These are phyloP conservation scores for Saccharum spontaneum DNA, from an alignment of 176 grass and related monocot genomes.

Conservation along the genomic window DNA sequence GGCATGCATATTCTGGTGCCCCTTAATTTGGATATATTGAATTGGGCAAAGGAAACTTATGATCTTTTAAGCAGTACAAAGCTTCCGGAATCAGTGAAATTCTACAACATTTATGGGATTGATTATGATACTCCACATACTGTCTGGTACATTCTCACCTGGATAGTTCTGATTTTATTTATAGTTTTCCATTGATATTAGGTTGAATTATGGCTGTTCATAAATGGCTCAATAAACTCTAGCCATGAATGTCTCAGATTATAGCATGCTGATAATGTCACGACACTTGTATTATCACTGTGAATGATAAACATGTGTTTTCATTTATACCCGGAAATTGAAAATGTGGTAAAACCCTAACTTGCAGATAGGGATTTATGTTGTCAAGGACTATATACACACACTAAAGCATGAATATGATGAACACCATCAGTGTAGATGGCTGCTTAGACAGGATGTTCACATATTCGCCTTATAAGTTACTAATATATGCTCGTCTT, in stretches of 20 bases:
- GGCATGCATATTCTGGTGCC: slow-evolving; percentile 67
- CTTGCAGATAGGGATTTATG: not conserved
- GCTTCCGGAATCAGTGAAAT: slow-evolving; percentile 88
- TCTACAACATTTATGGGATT: slow-evolving; percentile 94
- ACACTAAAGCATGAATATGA: not conserved
- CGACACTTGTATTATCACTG: not conserved
- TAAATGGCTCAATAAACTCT: slow-evolving; percentile 12
- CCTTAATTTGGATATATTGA: slow-evolving; percentile 77
- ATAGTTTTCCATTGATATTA: slow-evolving; percentile 16
- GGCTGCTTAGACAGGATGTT: not conserved
- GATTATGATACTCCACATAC: slow-evolving; percentile 79
- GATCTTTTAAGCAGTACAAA: slow-evolving; percentile 69
- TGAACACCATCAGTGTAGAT: not conserved
- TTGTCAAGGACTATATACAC: not conserved
- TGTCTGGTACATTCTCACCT: slow-evolving; percentile 59
- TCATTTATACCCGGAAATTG: not conserved
- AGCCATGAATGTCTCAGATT: not conserved
- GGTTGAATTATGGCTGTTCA: not conserved
- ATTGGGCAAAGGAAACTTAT: slow-evolving; percentile 90
- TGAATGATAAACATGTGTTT: not conserved
- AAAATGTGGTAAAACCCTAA: not conserved
- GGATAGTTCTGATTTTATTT: slow-evolving; percentile 18
- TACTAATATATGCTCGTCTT: slow-evolving; percentile 29
- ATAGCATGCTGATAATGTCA: not conserved
- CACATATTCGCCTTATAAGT: not conserved